Percentiles rank a stretch among this genome's conserved stretches.
Conservation (phyloP, 768 basidiomycete species). For the Termitomyces sp. region DNA sequence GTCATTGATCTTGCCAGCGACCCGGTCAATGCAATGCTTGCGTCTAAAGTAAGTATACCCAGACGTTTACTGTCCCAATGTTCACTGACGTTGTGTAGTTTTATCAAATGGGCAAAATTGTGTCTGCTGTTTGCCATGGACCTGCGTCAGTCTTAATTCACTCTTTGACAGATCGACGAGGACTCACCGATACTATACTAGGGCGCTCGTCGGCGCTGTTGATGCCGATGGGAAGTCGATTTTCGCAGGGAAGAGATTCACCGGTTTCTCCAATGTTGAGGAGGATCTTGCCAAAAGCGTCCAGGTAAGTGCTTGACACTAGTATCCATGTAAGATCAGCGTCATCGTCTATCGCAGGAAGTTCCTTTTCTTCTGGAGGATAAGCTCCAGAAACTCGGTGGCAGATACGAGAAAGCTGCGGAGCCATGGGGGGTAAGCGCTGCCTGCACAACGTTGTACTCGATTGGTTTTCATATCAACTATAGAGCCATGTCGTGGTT, state of each 20-base stretch:
- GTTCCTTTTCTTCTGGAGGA: conserved; percentile 73
- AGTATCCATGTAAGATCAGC: not conserved
- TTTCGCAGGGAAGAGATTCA: conserved; percentile 52
- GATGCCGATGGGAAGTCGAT: conserved; percentile 60
- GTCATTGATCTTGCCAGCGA: conserved; percentile 67
- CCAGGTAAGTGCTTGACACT: conserved; percentile 28
- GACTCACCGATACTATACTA: conserved; percentile 11
- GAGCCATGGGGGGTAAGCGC: conserved; percentile 51
- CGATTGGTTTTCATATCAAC: not conserved
- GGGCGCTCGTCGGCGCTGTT: conserved; percentile 56
- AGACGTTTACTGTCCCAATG: not conserved
- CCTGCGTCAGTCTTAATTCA: conserved; percentile 48
- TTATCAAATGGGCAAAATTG: conserved; percentile 62
- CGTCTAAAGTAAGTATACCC: conserved; percentile 40
- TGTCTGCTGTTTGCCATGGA: conserved; percentile 78
- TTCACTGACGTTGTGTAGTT: conserved; percentile 38
- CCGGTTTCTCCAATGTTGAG: conserved; percentile 72
- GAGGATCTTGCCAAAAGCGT: conserved; percentile 46
- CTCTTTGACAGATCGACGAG: not conserved
- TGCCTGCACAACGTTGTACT: not conserved
- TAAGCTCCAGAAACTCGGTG: conserved; percentile 61
- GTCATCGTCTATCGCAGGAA: conserved; percentile 25
- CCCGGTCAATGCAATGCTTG: conserved; percentile 51
- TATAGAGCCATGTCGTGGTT: conserved; percentile 46
- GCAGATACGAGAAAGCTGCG: conserved; percentile 54